phyloP scores from a whole-genome alignment of 352 stramenopile species.

The Saprolegnia diclina region DNA sequence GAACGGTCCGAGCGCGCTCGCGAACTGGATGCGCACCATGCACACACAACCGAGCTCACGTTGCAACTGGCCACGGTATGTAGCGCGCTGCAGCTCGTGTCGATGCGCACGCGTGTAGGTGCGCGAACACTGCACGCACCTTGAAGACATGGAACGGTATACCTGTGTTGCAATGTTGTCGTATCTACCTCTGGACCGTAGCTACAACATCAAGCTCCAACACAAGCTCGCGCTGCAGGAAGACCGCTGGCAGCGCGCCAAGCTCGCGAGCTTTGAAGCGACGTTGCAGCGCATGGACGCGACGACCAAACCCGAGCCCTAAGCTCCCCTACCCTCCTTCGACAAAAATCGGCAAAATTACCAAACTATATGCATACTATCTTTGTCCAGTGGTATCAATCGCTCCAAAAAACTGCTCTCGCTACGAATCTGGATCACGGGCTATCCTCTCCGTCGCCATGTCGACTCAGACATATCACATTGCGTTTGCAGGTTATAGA shows the following conservation, averaged over 20 bases:
- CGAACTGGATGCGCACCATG: neutral
- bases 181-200: neutral
- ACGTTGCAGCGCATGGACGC: neutral
- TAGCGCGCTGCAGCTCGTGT: neutral
- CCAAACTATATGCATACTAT: too few relatives aligned
- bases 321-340: too few relatives aligned
- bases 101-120: neutral
- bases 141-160: too few relatives aligned
- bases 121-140: too few relatives aligned
- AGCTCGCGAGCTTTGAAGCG: constrained; percentile 4
- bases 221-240: neutral
- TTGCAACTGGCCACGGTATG: neutral
- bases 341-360: too few relatives aligned
- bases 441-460: too few relatives aligned
- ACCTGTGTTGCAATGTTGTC: neutral
- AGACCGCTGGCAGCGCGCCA: constrained; percentile 6
- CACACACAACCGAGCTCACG: neutral
- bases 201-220: neutral
- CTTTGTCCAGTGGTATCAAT: too few relatives aligned
- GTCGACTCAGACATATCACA: too few relatives aligned
- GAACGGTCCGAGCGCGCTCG: neutral
- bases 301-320: too few relatives aligned
- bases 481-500: too few relatives aligned
- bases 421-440: too few relatives aligned
- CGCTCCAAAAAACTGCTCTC: too few relatives aligned